Conservation (phyloP, 202 grass and related monocot genomes). For the Dendrocalamus latiflorus region DNA sequence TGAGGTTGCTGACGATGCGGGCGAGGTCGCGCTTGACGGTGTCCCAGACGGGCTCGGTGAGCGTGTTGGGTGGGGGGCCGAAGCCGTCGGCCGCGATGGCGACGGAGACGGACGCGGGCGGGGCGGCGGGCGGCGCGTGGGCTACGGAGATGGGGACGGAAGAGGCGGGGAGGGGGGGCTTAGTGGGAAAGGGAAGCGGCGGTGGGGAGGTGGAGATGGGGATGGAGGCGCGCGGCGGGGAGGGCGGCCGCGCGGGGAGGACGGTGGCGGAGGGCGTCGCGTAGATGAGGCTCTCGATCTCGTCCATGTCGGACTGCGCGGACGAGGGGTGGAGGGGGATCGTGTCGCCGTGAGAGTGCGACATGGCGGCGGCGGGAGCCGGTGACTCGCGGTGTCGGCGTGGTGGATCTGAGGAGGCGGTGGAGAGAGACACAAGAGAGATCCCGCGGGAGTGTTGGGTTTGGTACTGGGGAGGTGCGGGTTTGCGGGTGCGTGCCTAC, state of each 20-base stretch:
- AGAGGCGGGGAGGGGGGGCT: constrained; percentile 35
- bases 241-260: constrained; percentile 68
- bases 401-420: constrained; percentile 26
- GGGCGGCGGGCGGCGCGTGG: constrained; percentile 30
- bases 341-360: constrained; percentile 77
- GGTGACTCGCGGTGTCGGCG: neutral
- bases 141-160: constrained; percentile 50
- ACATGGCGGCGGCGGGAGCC: constrained; percentile 43
- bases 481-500: constrained; percentile 11
- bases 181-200: constrained; percentile 16
- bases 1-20: constrained; percentile 96
- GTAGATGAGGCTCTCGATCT: constrained; percentile 92
- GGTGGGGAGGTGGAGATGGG: constrained; percentile 53
- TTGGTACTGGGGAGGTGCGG: neutral
- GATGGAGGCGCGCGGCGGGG: constrained; percentile 79
- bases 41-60: constrained; percentile 97
- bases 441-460: constrained; percentile 35
- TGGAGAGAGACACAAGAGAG: neutral
- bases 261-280: constrained; percentile 64
- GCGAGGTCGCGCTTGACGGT: constrained; percentile 96
- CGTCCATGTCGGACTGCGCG: constrained; percentile 96
- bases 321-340: constrained; percentile 89
- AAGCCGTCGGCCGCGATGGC: constrained; percentile 63
- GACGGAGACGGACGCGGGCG: constrained; percentile 26
- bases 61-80: constrained; percentile 62